phyloP scores from a whole-genome alignment of 352 stramenopile species.

The Phytophthora tubulina region DNA sequence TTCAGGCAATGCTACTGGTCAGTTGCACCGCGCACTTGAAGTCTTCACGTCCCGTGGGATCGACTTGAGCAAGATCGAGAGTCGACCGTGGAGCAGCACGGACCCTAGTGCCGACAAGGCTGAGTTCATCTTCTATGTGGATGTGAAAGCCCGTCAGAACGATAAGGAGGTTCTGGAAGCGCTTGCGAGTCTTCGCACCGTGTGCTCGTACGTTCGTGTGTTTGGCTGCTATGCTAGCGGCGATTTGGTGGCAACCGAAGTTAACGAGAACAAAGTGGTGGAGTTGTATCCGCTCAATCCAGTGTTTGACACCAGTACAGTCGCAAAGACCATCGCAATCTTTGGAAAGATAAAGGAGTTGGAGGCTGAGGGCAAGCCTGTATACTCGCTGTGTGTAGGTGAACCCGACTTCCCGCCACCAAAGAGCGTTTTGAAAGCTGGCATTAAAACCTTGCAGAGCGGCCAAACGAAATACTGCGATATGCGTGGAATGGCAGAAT shows the following conservation, averaged over 20 bases:
- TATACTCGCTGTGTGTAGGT: slow-evolving; percentile 95
- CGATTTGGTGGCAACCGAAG: background rate
- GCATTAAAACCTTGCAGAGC: slow-evolving; percentile 62
- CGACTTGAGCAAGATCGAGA: slow-evolving; percentile 79
- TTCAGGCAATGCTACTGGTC: slow-evolving; percentile 66
- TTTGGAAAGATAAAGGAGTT: slow-evolving; percentile 95
- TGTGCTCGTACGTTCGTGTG: slow-evolving; percentile 86
- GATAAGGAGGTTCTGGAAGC: slow-evolving; percentile 74
- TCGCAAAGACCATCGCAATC: slow-evolving; percentile 94
- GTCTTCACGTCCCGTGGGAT: slow-evolving; percentile 71
- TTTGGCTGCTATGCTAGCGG: slow-evolving; percentile 84
- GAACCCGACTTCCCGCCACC: slow-evolving; percentile 96
- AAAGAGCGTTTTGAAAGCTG: slow-evolving; percentile 90
- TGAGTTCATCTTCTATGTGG: slow-evolving; percentile 81
- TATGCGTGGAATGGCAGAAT: slow-evolving; percentile 88
- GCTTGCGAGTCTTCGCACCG: slow-evolving; percentile 76
- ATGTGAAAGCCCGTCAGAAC: slow-evolving; percentile 65
- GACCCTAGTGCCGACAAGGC: slow-evolving; percentile 43
- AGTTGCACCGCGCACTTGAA: slow-evolving; percentile 69
- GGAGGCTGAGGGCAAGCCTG: slow-evolving; percentile 91
- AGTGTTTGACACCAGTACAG: slow-evolving; percentile 83
- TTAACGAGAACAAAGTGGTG: slow-evolving; percentile 27
- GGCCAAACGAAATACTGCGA: slow-evolving; percentile 95
- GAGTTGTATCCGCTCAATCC: slow-evolving; percentile 67
- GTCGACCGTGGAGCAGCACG: slow-evolving; percentile 52